A percentile compares a stretch with the other conserved stretches of the same genome.
phyloP scores from a whole-genome alignment of 1,284 basidiomycete genomes.

The Wolfiporia cocos region DNA sequence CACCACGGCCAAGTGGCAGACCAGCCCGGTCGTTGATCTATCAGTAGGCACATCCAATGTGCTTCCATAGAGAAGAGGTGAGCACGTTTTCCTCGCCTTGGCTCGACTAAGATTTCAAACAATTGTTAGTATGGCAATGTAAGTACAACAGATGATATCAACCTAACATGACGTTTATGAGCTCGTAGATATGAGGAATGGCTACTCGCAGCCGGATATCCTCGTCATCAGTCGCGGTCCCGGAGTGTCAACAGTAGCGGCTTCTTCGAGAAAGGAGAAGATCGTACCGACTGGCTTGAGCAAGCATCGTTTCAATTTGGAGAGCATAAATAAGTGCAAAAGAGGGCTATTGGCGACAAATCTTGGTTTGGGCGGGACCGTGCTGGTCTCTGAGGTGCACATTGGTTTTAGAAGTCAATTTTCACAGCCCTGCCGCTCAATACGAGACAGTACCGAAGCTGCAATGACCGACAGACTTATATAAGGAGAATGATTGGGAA shows the following conservation, averaged over 20 bases:
- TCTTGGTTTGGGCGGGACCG: slow-evolving; percentile 88
- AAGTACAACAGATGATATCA: slow-evolving; percentile 88
- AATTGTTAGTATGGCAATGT: slow-evolving; percentile 88
- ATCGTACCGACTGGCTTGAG: slow-evolving; percentile 88
- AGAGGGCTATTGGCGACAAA: slow-evolving; percentile 82
- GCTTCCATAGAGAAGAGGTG: slow-evolving; percentile 3
- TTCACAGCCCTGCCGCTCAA: slow-evolving; percentile 84
- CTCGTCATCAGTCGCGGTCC: slow-evolving; percentile 86
- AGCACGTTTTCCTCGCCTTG: slow-evolving; percentile 70
- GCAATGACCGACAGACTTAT: slow-evolving; percentile 75
- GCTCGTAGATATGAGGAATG: background rate
- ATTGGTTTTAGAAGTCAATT: slow-evolving; percentile 48
- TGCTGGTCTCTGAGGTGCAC: slow-evolving; percentile 65
- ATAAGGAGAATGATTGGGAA: slow-evolving; percentile 34
- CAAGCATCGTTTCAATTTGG: too few species aligned
- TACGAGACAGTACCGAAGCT: slow-evolving; percentile 80
- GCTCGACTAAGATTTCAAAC: slow-evolving; percentile 83
- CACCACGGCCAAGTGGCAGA: slow-evolving; percentile 89
- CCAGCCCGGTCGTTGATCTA: slow-evolving; percentile 93
- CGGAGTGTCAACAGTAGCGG: slow-evolving; percentile 76
- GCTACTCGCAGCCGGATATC: slow-evolving; percentile 77
- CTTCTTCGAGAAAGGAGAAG: slow-evolving; percentile 91
- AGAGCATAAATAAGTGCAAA: slow-evolving; percentile 83
- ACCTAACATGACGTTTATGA: slow-evolving; percentile 39
- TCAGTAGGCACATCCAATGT: slow-evolving; percentile 2